A percentile compares a stretch with the other conserved stretches of the same genome.
phyloP scores from a whole-genome alignment of 164 flowering plant species.

The Piper longum region DNA sequence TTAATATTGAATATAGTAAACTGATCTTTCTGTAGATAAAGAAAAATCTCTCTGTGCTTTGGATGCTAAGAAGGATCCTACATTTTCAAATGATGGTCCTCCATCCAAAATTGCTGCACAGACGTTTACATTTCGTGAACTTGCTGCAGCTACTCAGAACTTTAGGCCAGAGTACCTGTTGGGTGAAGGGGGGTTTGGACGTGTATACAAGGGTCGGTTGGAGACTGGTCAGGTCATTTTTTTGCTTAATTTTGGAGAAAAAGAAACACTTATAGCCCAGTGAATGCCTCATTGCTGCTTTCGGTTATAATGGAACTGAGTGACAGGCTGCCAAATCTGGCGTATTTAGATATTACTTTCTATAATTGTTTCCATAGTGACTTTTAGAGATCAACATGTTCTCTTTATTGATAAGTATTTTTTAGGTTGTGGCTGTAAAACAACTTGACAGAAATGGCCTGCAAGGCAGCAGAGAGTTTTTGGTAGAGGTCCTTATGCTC shows the following conservation, averaged over 20 bases:
- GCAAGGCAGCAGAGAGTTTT: slow-evolving; percentile 9
- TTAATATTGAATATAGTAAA: neutral
- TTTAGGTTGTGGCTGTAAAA: slow-evolving; percentile 8
- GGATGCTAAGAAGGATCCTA: slow-evolving; percentile 4
- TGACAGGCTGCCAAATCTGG: neutral
- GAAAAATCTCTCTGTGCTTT: slow-evolving; percentile 2
- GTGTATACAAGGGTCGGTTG: slow-evolving; percentile 6
- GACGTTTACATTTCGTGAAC: slow-evolving; percentile 3
- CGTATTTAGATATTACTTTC: neutral
- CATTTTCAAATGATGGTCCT: slow-evolving; percentile 3
- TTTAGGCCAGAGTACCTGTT: slow-evolving; percentile 3
- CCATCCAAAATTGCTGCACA: slow-evolving; percentile 4
- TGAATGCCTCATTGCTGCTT: neutral
- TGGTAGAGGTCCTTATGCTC: slow-evolving; percentile 9
- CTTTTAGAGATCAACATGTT: neutral
- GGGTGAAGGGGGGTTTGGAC: slow-evolving; percentile 9
- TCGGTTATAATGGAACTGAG: neutral
- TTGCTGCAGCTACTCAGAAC: slow-evolving; percentile 5
- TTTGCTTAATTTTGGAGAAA: neutral
- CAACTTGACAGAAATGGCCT: slow-evolving; percentile 6
- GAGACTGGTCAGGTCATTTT: slow-evolving; percentile 6
- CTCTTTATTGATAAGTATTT: neutral
- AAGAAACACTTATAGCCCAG: neutral
- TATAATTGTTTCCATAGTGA: neutral
- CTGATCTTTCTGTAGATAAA: slow-evolving; percentile 8